Conservation (phyloP, 2,329 filamentous ascomycete genomes). For the Aspergillus sp. region DNA sequence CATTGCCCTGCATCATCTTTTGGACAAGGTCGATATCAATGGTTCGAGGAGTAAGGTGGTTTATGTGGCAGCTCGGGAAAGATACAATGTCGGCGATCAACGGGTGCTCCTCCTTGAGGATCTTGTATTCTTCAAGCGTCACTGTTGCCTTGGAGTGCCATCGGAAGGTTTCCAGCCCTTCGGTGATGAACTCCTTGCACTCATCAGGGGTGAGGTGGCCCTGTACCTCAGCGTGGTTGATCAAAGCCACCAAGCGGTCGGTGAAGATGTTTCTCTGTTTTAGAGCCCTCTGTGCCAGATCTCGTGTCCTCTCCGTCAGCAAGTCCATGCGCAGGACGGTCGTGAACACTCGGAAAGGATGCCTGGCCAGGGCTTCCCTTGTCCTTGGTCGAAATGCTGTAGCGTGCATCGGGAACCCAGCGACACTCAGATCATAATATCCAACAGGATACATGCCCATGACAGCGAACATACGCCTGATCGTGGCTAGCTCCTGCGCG, state of each 20-base stretch:
- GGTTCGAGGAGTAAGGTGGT: slow-evolving; percentile 56
- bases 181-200: slow-evolving; percentile 42
- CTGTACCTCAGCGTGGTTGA: slow-evolving; percentile 38
- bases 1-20: slow-evolving; percentile 42
- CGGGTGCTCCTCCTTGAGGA: slow-evolving; percentile 48
- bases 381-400: slow-evolving; percentile 53
- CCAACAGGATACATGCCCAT: slow-evolving; percentile 54
- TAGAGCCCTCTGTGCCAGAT: slow-evolving; percentile 38
- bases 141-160: slow-evolving; percentile 50
- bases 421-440: slow-evolving; percentile 54
- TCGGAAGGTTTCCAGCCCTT: slow-evolving; percentile 51
- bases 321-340: slow-evolving; percentile 48
- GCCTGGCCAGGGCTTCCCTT: slow-evolving; percentile 36
- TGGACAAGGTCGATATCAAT: slow-evolving; percentile 53
- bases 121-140: slow-evolving; percentile 45
- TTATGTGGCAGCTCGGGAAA: slow-evolving; percentile 52
- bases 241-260: slow-evolving; percentile 37
- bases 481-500: slow-evolving; percentile 44
- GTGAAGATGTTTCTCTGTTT: slow-evolving; percentile 47
- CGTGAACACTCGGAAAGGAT: slow-evolving; percentile 52
- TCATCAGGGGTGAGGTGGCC: slow-evolving; percentile 32
- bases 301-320: slow-evolving; percentile 35
- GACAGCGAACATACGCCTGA: slow-evolving; percentile 49
- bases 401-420: slow-evolving; percentile 54
- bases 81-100: slow-evolving; percentile 52